phyloP scores from a whole-genome alignment of 2,329 filamentous ascomycete species.

The Alternaria gaisen region DNA sequence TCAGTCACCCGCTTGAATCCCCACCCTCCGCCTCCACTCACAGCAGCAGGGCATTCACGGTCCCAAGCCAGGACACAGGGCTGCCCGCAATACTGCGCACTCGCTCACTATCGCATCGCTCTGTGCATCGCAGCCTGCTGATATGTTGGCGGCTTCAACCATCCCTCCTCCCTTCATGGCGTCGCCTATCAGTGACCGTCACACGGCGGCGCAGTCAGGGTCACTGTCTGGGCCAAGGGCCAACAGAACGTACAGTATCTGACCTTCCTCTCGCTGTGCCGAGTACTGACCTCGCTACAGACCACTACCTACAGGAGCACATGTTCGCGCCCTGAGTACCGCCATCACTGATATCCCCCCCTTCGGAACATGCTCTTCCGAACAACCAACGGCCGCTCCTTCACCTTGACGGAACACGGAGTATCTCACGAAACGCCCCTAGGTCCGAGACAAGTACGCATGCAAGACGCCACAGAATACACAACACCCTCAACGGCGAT shows the following conservation, averaged over 20 bases:
- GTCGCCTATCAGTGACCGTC: constrained; percentile 13
- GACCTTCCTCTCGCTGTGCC: neutral
- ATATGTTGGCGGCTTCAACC: neutral
- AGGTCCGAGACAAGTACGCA: neutral
- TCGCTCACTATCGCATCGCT: neutral
- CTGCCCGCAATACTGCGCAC: neutral
- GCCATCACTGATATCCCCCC: neutral
- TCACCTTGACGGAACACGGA: constrained; percentile 2
- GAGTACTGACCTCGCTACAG: constrained; percentile 15
- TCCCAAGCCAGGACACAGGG: neutral
- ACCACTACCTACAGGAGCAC: neutral
- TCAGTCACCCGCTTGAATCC: constrained; percentile 18
- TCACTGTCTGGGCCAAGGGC: constrained; percentile 2
- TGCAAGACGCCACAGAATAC: neutral
- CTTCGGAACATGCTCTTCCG: neutral
- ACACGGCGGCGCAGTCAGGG: constrained; percentile 12
- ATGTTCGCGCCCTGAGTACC: constrained; percentile 5
- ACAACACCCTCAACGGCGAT: neutral
- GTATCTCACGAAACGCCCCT: constrained; percentile 1
- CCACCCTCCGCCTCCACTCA: constrained; percentile 24
- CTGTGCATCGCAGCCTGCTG: neutral
- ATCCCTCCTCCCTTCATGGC: constrained; percentile 12
- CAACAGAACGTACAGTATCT: constrained; percentile 11
- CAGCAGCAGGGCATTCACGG: constrained; percentile 12
- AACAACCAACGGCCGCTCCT: constrained; percentile 1